Conservation (phyloP, 2,329 filamentous ascomycete genomes). For the Teratosphaeria gauchensis region DNA sequence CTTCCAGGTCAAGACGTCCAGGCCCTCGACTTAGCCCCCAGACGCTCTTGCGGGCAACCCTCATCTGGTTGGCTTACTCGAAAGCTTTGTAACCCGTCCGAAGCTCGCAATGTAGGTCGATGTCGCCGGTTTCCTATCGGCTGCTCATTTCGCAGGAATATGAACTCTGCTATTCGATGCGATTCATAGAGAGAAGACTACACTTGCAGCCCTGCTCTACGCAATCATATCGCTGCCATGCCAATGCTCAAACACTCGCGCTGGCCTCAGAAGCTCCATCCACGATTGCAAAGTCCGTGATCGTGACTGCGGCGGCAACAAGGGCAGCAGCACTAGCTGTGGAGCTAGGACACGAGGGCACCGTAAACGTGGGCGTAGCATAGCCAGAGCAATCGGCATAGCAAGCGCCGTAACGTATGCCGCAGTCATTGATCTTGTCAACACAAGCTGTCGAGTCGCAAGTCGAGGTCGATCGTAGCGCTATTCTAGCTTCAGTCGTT, state of each 20-base stretch:
- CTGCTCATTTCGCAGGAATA: too few relatives aligned
- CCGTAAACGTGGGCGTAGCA: conserved; percentile 13
- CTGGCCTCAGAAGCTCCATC: background rate
- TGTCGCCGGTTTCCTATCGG: too few relatives aligned
- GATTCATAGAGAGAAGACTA: too few relatives aligned
- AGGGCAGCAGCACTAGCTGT: background rate
- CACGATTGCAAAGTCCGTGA: background rate
- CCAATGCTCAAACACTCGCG: background rate
- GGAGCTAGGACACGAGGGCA: conserved; percentile 8
- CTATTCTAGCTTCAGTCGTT: background rate
- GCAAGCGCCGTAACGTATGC: conserved; percentile 6
- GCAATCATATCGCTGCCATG: background rate
- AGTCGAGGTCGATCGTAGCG: background rate
- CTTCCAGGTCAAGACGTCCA: too few relatives aligned
- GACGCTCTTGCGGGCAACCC: too few relatives aligned
- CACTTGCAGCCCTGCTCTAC: too few relatives aligned
- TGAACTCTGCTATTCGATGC: too few relatives aligned
- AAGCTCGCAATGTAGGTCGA: too few relatives aligned
- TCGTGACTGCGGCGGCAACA: background rate
- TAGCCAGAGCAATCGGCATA: conserved; percentile 12
- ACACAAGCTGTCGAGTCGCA: conserved; percentile 12
- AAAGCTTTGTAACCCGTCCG: too few relatives aligned
- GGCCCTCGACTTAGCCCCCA: too few relatives aligned
- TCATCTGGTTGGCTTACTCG: too few relatives aligned
- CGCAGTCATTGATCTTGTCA: conserved; percentile 18